Conservation (phyloP, 352 stramenopile species). For the Phytophthora lateralis region DNA sequence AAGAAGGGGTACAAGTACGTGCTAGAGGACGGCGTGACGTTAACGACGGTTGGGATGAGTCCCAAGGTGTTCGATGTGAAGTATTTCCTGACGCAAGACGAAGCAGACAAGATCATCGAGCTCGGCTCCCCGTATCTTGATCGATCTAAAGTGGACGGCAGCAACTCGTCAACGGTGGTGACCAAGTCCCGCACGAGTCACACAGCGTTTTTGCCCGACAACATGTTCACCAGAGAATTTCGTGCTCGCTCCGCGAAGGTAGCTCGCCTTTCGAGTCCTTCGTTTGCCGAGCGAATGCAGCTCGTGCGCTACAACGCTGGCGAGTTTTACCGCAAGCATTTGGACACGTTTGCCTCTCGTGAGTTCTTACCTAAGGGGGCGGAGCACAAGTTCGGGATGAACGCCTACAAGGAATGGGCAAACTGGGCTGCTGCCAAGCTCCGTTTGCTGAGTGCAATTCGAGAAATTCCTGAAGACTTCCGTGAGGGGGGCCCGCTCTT, state of each 20-base stretch:
- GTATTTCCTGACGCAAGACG: slow-evolving; percentile 62
- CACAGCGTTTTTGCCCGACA: slow-evolving; percentile 77
- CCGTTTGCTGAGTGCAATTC: slow-evolving; percentile 34
- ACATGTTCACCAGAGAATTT: slow-evolving; percentile 73
- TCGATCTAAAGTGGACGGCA: slow-evolving; percentile 73
- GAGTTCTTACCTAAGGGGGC: slow-evolving; percentile 64
- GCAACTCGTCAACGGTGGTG: slow-evolving; percentile 67
- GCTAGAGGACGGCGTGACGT: slow-evolving; percentile 69
- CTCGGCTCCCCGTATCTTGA: slow-evolving; percentile 54
- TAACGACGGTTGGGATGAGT: slow-evolving; percentile 69
- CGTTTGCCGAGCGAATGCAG: slow-evolving; percentile 71
- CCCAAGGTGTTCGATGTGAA: slow-evolving; percentile 82
- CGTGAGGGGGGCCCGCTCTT: slow-evolving; percentile 60
- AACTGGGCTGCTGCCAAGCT: slow-evolving; percentile 59
- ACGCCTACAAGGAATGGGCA: slow-evolving; percentile 73
- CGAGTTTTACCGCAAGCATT: slow-evolving; percentile 82
- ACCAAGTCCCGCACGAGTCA: slow-evolving; percentile 76
- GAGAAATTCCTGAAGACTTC: slow-evolving; percentile 55
- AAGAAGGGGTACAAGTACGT: slow-evolving; percentile 76
- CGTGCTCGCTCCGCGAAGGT: slow-evolving; percentile 59
- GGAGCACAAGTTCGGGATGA: slow-evolving; percentile 37
- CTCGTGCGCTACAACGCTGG: slow-evolving; percentile 76
- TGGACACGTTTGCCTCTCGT: slow-evolving; percentile 78
- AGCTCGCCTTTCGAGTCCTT: slow-evolving; percentile 63
- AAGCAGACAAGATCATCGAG: slow-evolving; percentile 65